Percentiles rank a stretch among this genome's conserved stretches.
These are phyloP conservation scores for Torulaspora maleeae DNA, from an alignment of 805 yeast genomes.

Conservation along the genomic window DNA sequence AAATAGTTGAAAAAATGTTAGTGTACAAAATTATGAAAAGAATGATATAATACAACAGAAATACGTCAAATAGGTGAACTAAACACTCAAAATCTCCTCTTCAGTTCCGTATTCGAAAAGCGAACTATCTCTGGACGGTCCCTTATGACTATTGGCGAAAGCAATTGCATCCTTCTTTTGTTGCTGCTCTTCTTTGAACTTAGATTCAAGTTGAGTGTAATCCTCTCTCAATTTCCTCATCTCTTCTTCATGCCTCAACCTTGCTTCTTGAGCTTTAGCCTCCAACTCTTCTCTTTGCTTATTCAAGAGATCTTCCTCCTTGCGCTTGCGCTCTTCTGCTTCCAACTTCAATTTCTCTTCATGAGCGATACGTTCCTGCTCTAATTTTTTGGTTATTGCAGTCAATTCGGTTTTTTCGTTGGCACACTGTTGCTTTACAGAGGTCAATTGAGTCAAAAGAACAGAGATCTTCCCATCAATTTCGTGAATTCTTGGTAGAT, in stretches of 20 bases:
- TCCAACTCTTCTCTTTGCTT: slow-evolving; percentile 28
- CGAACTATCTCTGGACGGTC: slow-evolving; percentile 14
- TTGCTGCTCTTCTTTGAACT: slow-evolving; percentile 19
- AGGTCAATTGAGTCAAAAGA: slow-evolving; percentile 20
- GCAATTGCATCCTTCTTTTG: slow-evolving; percentile 8
- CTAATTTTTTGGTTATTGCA: slow-evolving; percentile 28
- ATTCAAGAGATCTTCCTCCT: slow-evolving; percentile 23
- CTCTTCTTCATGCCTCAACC: slow-evolving; percentile 24
- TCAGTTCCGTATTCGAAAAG: slow-evolving; percentile 25
- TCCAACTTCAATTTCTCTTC: slow-evolving; percentile 27
- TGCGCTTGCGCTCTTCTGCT: slow-evolving; percentile 26
- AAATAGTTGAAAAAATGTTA: neutral
- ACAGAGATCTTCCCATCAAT: slow-evolving; percentile 25
- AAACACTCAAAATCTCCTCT: slow-evolving; percentile 20
- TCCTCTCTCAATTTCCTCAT: slow-evolving; percentile 18
- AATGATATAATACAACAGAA: slow-evolving; percentile 1
- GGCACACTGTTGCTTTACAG: slow-evolving; percentile 30
- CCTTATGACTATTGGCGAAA: neutral
- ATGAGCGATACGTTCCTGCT: slow-evolving; percentile 25
- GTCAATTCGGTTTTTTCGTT: slow-evolving; percentile 28
- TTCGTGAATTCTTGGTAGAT: slow-evolving; percentile 24
- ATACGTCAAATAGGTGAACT: neutral
- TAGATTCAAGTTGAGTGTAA: slow-evolving; percentile 19
- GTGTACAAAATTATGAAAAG: neutral
- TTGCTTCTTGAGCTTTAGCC: slow-evolving; percentile 16